Evolutionary conservation across 805 yeast species (phyloP).

Genomic region (Phaffomyces thermotolerans): DNA sequence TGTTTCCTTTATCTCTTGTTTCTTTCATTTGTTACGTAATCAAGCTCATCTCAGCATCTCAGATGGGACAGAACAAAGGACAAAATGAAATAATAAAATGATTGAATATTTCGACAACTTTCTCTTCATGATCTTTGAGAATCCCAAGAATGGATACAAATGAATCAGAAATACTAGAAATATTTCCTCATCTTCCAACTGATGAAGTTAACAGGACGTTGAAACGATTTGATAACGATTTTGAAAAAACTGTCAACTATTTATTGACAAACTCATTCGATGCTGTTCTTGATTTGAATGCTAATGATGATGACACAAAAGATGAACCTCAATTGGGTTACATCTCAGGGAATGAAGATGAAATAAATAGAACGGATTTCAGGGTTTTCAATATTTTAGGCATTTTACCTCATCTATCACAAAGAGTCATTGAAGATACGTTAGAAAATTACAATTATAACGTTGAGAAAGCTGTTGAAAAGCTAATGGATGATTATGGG

Average conservation of each 20-base stretch:
- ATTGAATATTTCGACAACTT: no score
- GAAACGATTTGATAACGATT: neutral
- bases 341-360: neutral
- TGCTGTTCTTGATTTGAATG: neutral
- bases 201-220: neutral
- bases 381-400: neutral
- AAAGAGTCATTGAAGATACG: no score
- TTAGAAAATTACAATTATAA: no score
- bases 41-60: no score
- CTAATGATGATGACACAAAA: neutral
- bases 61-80: no score
- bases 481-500: no score
- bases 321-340: neutral
- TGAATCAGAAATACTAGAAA: neutral
- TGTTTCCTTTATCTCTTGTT: no score
- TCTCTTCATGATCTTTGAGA: no score
- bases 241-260: neutral
- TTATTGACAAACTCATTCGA: conserved; percentile 1
- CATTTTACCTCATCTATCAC: no score
- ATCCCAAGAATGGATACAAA: neutral
- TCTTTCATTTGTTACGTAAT: no score
- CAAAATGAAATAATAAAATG: no score
- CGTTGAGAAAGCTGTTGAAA: no score
- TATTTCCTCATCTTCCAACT: neutral
- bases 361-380: neutral